Evolutionary conservation across 495 filamentous ascomycete genomes (phyloP), one percentile per base, ranked within the genome.

Genomic region (Parachaetomium inaequale): DNA sequence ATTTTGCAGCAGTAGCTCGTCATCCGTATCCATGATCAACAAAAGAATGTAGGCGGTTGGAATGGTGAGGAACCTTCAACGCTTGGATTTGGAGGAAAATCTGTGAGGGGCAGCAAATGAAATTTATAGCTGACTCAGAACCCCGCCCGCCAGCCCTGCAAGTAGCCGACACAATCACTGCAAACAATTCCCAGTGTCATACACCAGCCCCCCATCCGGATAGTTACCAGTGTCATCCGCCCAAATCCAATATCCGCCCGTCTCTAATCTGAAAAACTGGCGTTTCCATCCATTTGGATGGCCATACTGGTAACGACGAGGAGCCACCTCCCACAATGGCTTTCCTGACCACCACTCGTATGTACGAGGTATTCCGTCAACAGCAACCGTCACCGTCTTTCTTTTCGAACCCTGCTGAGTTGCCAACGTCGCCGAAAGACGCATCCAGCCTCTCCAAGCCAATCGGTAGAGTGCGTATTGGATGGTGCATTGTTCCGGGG

Each of bases 391-490:
- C 36, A 56, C 19, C 26, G 26, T 51, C 47, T 51, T 51, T 31
- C 26, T 28, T 51, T 28, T 51, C 54, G 36, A 56, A 29, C 54
- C 54, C 54, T 56, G 34, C 54, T 56, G 26, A 31, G 25, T 43
- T 43, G 54, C 54, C 21, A 43, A 29, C 54, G 54, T 42, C 23
- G 36, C 54, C 19, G 34, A 56, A 38, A 56, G 54, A 43, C 36
- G 54, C 23, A 56, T 56, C 54, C 36, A 56, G 34, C 34, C 54
- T 43, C 54, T 56, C 54, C 36, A 56, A 56, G 54, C 54, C 26
- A 56, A 56, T 56, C 54, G 54, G 40, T 56, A 56, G 19, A 56
- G 54, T 43, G 36, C 54, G 54, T 56, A 56, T 29, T 56, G 3
- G 40, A 56, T 56, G 14, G 34, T 56, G 17, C 36, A 56, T 29